These are phyloP conservation scores for Suillus sp. DNA, from an alignment of 768 basidiomycete genomes.

Conservation along the genomic window DNA sequence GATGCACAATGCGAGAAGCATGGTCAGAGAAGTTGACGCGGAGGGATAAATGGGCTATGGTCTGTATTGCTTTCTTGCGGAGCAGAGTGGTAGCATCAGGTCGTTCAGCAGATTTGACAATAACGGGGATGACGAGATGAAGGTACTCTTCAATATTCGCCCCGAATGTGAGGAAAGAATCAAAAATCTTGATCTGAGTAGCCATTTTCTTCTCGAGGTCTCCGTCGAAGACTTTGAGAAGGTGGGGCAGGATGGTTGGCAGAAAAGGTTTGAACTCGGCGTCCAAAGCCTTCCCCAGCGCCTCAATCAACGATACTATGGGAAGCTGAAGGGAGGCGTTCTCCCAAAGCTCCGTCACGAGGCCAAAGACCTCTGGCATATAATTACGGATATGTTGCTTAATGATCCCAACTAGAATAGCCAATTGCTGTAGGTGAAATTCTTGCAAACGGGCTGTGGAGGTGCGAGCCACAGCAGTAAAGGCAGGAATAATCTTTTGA, in stretches of 20 bases:
- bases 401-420: slow-evolving; percentile 93
- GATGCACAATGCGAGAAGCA: slow-evolving; percentile 95
- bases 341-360: slow-evolving; percentile 93
- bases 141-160: slow-evolving; percentile 97
- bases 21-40: slow-evolving; percentile 98
- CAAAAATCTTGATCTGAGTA: slow-evolving; percentile 89
- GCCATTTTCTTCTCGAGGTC: slow-evolving; percentile 77
- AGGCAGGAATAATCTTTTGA: slow-evolving; percentile 88
- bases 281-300: slow-evolving; percentile 89
- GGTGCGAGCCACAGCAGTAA: slow-evolving; percentile 82
- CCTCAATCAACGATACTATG: slow-evolving; percentile 89
- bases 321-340: slow-evolving; percentile 81
- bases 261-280: slow-evolving; percentile 98
- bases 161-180: slow-evolving; percentile 94
- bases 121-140: slow-evolving; percentile 93
- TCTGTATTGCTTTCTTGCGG: slow-evolving; percentile 87
- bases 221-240: slow-evolving; percentile 91
- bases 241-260: slow-evolving; percentile 83
- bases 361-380: slow-evolving; percentile 78
- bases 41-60: slow-evolving; percentile 86
- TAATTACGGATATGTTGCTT: slow-evolving; percentile 97
- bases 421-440: slow-evolving; percentile 92
- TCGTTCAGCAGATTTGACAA: slow-evolving; percentile 89
- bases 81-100: slow-evolving; percentile 70
- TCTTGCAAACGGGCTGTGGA: slow-evolving; percentile 85